Evolutionary conservation across 139 green algal species (phyloP).

Genomic region (Pseudopediastrum boryanum): DNA sequence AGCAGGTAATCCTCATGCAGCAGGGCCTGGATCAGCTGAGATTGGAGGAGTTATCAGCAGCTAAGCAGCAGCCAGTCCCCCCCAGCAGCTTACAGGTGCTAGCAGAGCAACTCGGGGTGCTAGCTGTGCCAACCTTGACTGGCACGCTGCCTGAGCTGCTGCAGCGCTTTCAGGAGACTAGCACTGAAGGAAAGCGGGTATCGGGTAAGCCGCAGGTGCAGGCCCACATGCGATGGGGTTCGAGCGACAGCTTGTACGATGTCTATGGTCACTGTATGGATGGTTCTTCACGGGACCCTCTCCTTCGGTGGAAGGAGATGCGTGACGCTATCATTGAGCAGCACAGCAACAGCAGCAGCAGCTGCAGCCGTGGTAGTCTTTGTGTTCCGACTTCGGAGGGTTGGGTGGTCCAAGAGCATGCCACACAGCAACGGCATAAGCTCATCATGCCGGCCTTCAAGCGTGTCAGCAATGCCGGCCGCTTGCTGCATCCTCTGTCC

Average conservation of each 20-base stretch:
- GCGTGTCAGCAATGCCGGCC: neutral
- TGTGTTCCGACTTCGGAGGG: slow-evolving; percentile 20
- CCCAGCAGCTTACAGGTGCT: too few species aligned
- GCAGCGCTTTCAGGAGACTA: neutral
- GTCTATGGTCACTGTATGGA: too few species aligned
- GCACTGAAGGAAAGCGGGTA: neutral
- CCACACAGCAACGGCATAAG: neutral
- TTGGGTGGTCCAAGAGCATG: slow-evolving; percentile 28
- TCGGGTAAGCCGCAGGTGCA: neutral
- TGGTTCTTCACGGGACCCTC: too few species aligned
- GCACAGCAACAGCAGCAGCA: neutral
- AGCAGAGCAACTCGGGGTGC: slow-evolving; percentile 19
- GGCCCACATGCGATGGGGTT: neutral
- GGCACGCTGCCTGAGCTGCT: slow-evolving; percentile 8
- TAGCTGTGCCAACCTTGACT: slow-evolving; percentile 15
- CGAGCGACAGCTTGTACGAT: neutral
- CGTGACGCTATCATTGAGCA: too few species aligned
- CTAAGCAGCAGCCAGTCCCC: too few species aligned
- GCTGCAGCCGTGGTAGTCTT: neutral
- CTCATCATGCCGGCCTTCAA: slow-evolving; percentile 23
- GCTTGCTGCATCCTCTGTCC: slow-evolving; percentile 25
- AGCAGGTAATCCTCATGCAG: too few species aligned
- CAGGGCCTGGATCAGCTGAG: too few species aligned
- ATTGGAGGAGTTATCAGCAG: too few species aligned
- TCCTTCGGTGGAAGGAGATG: too few species aligned